Evolutionary conservation across 2,329 filamentous ascomycete genomes (phyloP).

Genomic region (Chrysoporthe deuterocubensis): DNA sequence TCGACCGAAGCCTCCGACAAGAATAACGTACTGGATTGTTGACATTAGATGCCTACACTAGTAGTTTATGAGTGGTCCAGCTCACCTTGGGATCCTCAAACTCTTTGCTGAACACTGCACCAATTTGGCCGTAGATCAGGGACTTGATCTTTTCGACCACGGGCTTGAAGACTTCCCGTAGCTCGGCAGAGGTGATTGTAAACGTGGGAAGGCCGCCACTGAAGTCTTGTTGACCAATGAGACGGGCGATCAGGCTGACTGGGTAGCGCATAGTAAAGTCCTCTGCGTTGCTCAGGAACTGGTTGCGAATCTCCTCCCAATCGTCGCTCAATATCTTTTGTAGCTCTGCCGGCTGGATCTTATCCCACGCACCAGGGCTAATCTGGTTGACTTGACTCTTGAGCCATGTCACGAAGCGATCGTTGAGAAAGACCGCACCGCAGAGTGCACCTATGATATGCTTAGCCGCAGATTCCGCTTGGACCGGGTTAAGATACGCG

Average conservation of each 20-base stretch:
- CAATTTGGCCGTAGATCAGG: constrained; percentile 35
- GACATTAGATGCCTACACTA: background rate
- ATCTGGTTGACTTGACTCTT: constrained; percentile 27
- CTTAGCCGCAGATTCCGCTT: background rate
- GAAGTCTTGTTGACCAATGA: background rate
- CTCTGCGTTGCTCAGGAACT: constrained; percentile 28
- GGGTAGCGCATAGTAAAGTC: constrained; percentile 26
- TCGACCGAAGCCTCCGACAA: constrained; percentile 46
- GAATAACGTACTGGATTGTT: constrained; percentile 39
- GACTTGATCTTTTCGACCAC: constrained; percentile 30
- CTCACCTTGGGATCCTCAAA: constrained; percentile 35
- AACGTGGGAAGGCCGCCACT: background rate
- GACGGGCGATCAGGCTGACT: background rate
- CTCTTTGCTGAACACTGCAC: constrained; percentile 29
- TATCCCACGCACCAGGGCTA: constrained; percentile 19
- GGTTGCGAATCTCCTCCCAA: constrained; percentile 37
- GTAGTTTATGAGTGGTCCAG: background rate
- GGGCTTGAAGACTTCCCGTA: constrained; percentile 34
- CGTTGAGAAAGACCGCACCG: constrained; percentile 46
- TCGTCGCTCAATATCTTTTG: constrained; percentile 12
- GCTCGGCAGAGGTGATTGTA: constrained; percentile 28
- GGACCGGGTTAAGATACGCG: background rate
- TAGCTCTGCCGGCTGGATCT: background rate
- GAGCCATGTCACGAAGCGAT: constrained; percentile 40
- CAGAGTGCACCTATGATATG: constrained; percentile 41